Conservation (phyloP, 2,329 filamentous ascomycete genomes). For the Ophioceras dolichostomum region DNA sequence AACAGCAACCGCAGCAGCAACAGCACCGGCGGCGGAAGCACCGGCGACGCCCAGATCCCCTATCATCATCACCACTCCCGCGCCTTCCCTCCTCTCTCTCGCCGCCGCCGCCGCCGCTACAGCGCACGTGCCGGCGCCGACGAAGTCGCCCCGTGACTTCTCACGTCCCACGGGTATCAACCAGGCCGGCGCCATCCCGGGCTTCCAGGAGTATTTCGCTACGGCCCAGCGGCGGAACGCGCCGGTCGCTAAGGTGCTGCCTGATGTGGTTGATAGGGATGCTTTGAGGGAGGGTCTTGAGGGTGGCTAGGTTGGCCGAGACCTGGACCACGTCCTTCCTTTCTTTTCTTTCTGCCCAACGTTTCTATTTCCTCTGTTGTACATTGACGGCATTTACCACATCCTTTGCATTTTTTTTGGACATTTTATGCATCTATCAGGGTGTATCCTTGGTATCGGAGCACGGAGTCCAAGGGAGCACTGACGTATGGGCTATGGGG, state of each 20-base stretch:
- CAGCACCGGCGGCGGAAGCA: neutral
- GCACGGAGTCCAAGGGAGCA: too few relatives aligned
- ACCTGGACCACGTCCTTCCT: neutral
- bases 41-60: neutral
- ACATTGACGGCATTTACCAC: neutral
- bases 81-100: slow-evolving; percentile 5
- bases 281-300: slow-evolving; percentile 48
- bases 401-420: neutral
- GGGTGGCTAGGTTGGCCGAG: slow-evolving; percentile 14
- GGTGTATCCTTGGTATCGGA: too few relatives aligned
- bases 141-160: slow-evolving; percentile 11
- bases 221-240: slow-evolving; percentile 36
- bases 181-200: slow-evolving; percentile 61
- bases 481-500: too few relatives aligned
- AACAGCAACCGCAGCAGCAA: neutral
- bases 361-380: neutral
- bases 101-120: slow-evolving; percentile 16
- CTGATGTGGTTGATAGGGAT: slow-evolving; percentile 44
- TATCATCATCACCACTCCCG: neutral
- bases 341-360: neutral
- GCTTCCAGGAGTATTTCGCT: slow-evolving; percentile 48
- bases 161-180: slow-evolving; percentile 62
- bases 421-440: too few relatives aligned
- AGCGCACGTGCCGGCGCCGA: slow-evolving; percentile 9
- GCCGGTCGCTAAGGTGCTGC: slow-evolving; percentile 43